A percentile compares a stretch with the other conserved stretches of the same genome.
phyloP scores from a whole-genome alignment of 2,329 filamentous ascomycete genomes.

The Diaporthe australafricana region DNA sequence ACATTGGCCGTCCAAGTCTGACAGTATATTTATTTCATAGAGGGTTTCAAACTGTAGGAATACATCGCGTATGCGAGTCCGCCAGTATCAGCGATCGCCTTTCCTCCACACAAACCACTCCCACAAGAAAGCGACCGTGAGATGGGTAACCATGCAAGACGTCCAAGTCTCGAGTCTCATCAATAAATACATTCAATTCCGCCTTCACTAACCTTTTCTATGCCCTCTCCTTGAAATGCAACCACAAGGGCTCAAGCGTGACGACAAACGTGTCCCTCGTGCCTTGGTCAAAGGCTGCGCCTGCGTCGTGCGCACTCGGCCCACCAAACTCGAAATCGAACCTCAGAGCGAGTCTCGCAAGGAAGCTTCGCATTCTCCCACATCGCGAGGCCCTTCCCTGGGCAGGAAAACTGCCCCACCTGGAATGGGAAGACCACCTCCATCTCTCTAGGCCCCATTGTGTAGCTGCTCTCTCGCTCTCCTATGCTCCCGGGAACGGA shows the following conservation, averaged over 20 bases:
- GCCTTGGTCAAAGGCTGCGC: background rate
- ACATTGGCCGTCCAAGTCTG: too few species aligned
- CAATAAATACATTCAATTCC: too few species aligned
- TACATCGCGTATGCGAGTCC: too few species aligned
- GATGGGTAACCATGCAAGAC: too few species aligned
- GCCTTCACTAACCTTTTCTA: background rate
- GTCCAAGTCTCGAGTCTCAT: too few species aligned
- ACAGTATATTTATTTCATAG: too few species aligned
- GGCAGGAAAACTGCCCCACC: slow-evolving; percentile 35
- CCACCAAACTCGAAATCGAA: slow-evolving; percentile 29
- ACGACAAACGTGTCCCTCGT: background rate
- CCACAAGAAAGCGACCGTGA: too few species aligned
- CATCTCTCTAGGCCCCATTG: slow-evolving; percentile 18
- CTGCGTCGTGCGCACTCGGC: background rate
- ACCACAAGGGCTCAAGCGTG: background rate
- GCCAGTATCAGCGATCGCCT: too few species aligned
- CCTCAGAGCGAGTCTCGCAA: slow-evolving; percentile 34
- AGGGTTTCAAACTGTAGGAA: too few species aligned
- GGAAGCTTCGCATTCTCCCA: slow-evolving; percentile 38
- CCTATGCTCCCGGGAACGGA: background rate
- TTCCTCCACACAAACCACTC: too few species aligned
- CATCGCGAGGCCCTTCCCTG: slow-evolving; percentile 36
- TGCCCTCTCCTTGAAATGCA: background rate
- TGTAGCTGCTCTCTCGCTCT: background rate
- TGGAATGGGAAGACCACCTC: slow-evolving; percentile 38